Conservation (phyloP, 1,284 basidiomycete genomes). For the Ceratorhiza oryzae-sativae region DNA sequence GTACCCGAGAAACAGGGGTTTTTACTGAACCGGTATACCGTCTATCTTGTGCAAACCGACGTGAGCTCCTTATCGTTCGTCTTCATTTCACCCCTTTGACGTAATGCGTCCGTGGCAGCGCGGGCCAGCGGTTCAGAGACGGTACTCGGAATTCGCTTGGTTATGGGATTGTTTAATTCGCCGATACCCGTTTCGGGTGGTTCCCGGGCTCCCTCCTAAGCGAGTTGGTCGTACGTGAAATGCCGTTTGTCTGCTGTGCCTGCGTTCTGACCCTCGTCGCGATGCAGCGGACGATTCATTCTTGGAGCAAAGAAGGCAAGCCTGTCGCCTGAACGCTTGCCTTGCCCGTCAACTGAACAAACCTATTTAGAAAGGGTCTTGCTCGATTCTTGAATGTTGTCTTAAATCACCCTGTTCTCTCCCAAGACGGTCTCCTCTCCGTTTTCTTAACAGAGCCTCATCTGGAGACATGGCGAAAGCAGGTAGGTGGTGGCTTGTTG, state of each 20-base stretch:
- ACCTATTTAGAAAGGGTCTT: conserved; percentile 70
- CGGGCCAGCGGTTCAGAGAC: conserved; percentile 67
- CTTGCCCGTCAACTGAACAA: background rate
- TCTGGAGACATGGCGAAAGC: conserved; percentile 87
- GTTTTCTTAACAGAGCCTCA: conserved; percentile 82
- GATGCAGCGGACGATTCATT: conserved; percentile 80
- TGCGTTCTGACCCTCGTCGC: background rate
- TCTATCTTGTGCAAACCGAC: conserved; percentile 81
- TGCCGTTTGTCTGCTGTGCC: background rate
- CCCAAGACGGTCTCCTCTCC: conserved; percentile 81
- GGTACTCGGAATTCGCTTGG: conserved; percentile 91
- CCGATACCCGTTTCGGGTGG: conserved; percentile 89
- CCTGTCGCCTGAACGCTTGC: conserved; percentile 17
- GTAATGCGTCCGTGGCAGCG: conserved; percentile 54
- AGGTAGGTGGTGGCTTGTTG: conserved; percentile 46
- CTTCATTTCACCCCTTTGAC: background rate
- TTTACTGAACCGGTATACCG: conserved; percentile 80
- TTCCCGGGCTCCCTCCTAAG: conserved; percentile 89
- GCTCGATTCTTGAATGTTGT: conserved; percentile 80
- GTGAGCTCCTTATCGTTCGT: conserved; percentile 56
- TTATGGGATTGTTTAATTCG: conserved; percentile 82
- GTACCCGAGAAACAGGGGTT: conserved; percentile 87
- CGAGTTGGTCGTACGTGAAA: conserved; percentile 77
- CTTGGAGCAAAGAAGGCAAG: conserved; percentile 82
- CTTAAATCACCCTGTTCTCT: conserved; percentile 89